Base-by-base conservation (phyloP, 495 filamentous ascomycete species). In the Cercophora scortea region DNA sequence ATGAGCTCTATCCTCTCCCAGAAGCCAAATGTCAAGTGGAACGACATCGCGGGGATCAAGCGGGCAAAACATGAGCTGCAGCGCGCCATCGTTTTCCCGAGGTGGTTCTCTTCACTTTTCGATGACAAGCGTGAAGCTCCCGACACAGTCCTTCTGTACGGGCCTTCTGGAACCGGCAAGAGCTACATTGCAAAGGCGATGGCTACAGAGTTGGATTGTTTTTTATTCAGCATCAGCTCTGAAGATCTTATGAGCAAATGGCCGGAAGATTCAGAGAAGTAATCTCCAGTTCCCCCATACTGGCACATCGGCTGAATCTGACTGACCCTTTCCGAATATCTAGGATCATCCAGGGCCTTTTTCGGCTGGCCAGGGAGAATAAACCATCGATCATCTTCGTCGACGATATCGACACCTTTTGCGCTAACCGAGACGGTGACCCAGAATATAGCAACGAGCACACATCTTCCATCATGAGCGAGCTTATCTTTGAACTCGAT, bases 181-280 rank as follows among this genome's bases (percentile, higher is more conserved):
- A 89, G 84, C 66, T 96, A 95, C 68, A 76, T 98, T 40, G 93
- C 93, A 53, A 97, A 97, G 65, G 93, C 93, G 8, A 92, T 98
- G 38, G 93, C 93, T 51, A 98, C 93, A 10, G 93, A 98, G 66
- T 93, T 93, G 45, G 96, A 97, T 65, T 95, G 90, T 67, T 97
- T 94, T n/a, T 98, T 98, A 66, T 98, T 97, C 77, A 95, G 89
- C 64, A 90, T 98, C 55, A 94, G 88, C 72, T 92, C 87, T 73
- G 92, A 87, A 74, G 94, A 97, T 66, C 66, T 98, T 70, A 93
- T 97, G 33, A 91, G 86, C 52, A 98, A 98, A 66, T 98, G 93
- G 93, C 96, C 97, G 94, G 93, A 94, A 70, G 93, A 98, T 68
- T 90, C 85, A 79, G 94, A 98, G 80, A 78, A 92, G 92, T 95